Base-by-base conservation (phyloP, 23 red algal genomes). In the Gracilaria domingensis region DNA sequence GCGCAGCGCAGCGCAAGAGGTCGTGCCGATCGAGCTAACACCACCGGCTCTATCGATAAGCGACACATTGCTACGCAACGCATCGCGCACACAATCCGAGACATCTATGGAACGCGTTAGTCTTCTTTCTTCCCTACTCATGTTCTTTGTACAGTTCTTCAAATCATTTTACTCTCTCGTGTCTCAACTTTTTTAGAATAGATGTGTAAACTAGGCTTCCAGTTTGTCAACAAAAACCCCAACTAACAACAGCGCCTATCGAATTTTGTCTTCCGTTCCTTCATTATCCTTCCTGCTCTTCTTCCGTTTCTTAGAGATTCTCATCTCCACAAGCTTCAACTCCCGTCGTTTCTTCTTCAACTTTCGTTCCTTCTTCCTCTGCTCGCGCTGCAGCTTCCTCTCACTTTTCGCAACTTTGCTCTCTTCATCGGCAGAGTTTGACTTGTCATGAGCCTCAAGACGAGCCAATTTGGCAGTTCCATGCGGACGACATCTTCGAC, bases 391-490 rank as follows among this genome's bases (percentile, higher is more conserved):
- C 20, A 18, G 34, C 66, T 42, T 36, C 38, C 26, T 72, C 66
- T 72, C 51, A 16, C 80, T 84, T 12, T 56, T 26, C 66, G 49
- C 12, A 8, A 16, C 65, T 57, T 74, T 47, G 25, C 35, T 21
- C 59, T 53, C n/a, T 48, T 13, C 54, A 28, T 77, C 47, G 24
- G 3, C 66, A 16, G 32, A 69, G 32, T 0, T 44, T 30, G 33
- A 25, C 16, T 90, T 81, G 16, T 74, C 62, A 51, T 87, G 62
- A 1, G 61, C 83, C 35, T 87, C 64, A 23, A 92, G 32, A 3
- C 89, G 54, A 4, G 89, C 76, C 65, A 92, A 84, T 44, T 92
- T 92, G 23, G 89, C 89, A 30, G 69, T 84, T 18, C 89, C 89
- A 78, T 84, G 79, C 66, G 89, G 65, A 62, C 89, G 55, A 47